Evolutionary conservation across 2,329 filamentous ascomycete genomes (phyloP).

Genomic region (Leptosphaerulina australis): DNA sequence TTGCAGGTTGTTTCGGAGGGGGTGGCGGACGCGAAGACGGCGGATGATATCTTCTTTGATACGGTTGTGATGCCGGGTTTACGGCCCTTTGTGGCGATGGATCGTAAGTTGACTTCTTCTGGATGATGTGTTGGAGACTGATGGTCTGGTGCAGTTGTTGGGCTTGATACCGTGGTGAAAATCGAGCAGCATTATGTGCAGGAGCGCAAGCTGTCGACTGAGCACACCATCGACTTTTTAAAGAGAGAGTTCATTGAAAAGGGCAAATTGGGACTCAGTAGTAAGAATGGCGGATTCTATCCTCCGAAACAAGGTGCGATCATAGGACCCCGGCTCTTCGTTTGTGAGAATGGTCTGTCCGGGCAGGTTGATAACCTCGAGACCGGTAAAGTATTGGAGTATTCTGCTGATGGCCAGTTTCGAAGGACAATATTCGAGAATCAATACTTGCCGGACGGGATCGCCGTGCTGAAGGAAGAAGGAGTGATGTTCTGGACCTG

Average conservation of each 20-base stretch:
- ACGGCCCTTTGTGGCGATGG: not conserved
- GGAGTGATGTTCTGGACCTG: conserved; percentile 40
- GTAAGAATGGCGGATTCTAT: not conserved
- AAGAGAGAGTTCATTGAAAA: not conserved
- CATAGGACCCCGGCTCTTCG: not conserved
- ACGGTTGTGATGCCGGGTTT: not conserved
- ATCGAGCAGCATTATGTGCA: not conserved
- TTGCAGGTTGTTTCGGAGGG: conserved; percentile 57
- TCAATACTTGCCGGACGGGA: conserved; percentile 38
- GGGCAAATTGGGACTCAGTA: not conserved
- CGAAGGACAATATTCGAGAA: not conserved
- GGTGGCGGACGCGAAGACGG: conserved; percentile 32
- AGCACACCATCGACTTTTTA: not conserved
- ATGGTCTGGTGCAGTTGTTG: not conserved
- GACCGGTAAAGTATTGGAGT: conserved; percentile 23
- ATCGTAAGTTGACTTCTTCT: not conserved
- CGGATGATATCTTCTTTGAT: not conserved
- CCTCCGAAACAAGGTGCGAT: not conserved
- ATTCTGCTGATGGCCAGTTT: conserved; percentile 8
- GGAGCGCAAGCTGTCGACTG: not conserved
- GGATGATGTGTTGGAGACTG: not conserved
- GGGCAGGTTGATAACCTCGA: not conserved
- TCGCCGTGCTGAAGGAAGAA: conserved; percentile 27
- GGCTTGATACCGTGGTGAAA: not conserved
- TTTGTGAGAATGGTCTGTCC: conserved; percentile 13